Conservation (phyloP, 2,329 filamentous ascomycete species). For the Nothophoma quercina region DNA sequence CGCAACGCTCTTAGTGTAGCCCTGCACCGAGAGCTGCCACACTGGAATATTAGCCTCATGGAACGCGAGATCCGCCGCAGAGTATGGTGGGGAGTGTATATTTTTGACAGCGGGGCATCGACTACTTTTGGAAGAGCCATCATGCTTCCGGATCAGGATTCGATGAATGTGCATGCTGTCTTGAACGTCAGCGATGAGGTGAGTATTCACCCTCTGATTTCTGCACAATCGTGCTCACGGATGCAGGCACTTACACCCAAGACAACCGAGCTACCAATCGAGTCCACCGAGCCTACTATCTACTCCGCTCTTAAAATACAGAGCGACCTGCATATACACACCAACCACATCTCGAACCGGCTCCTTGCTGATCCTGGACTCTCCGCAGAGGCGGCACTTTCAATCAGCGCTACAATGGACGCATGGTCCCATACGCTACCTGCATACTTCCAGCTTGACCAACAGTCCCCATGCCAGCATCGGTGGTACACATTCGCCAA, state of each 20-base stretch:
- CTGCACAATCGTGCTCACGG: background rate
- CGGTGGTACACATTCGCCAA: slow-evolving; percentile 33
- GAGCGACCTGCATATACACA: slow-evolving; percentile 34
- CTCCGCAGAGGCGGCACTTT: slow-evolving; percentile 34
- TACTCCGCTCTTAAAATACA: slow-evolving; percentile 32
- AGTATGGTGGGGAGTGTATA: slow-evolving; percentile 37
- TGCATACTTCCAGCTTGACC: slow-evolving; percentile 25
- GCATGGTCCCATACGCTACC: slow-evolving; percentile 28
- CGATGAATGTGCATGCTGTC: slow-evolving; percentile 35
- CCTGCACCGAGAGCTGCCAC: slow-evolving; percentile 35
- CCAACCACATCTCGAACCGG: slow-evolving; percentile 34
- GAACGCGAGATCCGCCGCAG: slow-evolving; percentile 35
- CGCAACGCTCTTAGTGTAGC: slow-evolving; percentile 35
- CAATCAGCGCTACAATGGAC: slow-evolving; percentile 27
- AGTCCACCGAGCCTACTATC: slow-evolving; percentile 27
- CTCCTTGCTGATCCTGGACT: slow-evolving; percentile 34
- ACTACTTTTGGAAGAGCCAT: slow-evolving; percentile 35
- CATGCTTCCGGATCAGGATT: slow-evolving; percentile 35
- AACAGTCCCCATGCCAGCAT: slow-evolving; percentile 13
- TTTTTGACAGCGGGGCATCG: slow-evolving; percentile 38
- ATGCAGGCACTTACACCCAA: slow-evolving; percentile 31
- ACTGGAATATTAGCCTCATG: slow-evolving; percentile 37
- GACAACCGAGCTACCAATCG: slow-evolving; percentile 24
- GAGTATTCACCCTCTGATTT: background rate
- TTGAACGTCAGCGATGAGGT: slow-evolving; percentile 34